A percentile compares a stretch with the other conserved stretches of the same genome.
Evolutionary conservation across 306 rosid genomes (phyloP).

Genomic region (Astragalus membranaceus): DNA sequence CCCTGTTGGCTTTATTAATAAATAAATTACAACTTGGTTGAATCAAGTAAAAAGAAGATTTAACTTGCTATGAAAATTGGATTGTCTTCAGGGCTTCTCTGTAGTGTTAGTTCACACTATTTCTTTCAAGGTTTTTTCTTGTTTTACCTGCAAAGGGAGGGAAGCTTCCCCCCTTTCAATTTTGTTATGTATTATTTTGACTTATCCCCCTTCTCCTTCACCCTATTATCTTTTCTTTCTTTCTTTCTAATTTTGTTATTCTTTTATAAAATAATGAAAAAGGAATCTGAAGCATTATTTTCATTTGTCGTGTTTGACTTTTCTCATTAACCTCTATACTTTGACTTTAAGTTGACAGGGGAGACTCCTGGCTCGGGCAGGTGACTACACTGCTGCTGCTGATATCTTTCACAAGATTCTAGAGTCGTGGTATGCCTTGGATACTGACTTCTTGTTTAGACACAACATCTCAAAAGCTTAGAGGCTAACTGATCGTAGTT

Average conservation of each 20-base stretch:
- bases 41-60: background rate
- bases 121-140: background rate
- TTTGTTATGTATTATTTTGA: background rate
- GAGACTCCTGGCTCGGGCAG: conserved; percentile 95
- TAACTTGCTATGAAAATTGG: background rate
- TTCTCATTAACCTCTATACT: conserved; percentile 63
- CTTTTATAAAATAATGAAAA: background rate
- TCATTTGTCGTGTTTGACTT: conserved; percentile 32
- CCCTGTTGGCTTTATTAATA: background rate
- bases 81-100: background rate
- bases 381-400: conserved; percentile 78
- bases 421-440: conserved; percentile 66
- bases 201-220: background rate
- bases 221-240: background rate
- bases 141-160: background rate
- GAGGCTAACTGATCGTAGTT: conserved; percentile 2
- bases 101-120: background rate
- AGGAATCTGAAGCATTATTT: background rate
- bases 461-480: conserved; percentile 2
- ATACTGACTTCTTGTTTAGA: background rate
- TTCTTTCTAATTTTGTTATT: background rate
- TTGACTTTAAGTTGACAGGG: conserved; percentile 99
- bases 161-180: background rate
- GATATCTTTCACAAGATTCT: conserved; percentile 61
- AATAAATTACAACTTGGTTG: background rate